Evolutionary conservation across 768 basidiomycete genomes (phyloP).

Genomic region (Strobilomyces echinocephalus): DNA sequence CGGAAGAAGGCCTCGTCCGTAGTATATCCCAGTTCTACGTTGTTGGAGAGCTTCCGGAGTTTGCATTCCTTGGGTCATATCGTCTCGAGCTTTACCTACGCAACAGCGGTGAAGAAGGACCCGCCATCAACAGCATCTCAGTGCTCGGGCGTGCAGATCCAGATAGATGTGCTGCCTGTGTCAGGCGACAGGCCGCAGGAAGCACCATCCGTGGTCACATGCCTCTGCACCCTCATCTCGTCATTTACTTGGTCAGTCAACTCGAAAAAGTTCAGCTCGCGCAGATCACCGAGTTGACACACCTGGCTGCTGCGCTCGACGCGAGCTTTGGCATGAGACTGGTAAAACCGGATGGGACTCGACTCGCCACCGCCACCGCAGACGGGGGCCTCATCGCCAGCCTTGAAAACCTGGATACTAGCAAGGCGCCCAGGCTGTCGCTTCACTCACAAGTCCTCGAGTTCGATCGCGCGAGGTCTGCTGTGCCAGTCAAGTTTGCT

Average conservation of each 20-base stretch:
- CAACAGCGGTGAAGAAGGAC: not conserved
- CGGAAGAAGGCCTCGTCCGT: not conserved
- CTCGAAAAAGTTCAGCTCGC: not conserved
- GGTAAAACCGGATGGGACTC: slow-evolving; percentile 12
- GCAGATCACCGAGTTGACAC: slow-evolving; percentile 1
- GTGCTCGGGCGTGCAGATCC: slow-evolving; percentile 9
- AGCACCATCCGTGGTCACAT: slow-evolving; percentile 13
- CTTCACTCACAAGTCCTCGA: too few species aligned
- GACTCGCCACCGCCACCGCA: slow-evolving; percentile 1
- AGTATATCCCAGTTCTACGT: slow-evolving; percentile 8
- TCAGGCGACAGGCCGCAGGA: slow-evolving; percentile 6
- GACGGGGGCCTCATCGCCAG: not conserved
- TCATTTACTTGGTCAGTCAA: slow-evolving; percentile 8
- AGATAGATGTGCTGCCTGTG: slow-evolving; percentile 9
- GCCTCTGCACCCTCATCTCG: slow-evolving; percentile 9
- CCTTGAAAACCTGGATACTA: not conserved
- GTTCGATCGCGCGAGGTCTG: too few species aligned
- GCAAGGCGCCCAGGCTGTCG: not conserved
- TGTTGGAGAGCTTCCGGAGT: slow-evolving; percentile 10
- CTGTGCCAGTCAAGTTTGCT: too few species aligned
- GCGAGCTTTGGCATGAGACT: slow-evolving; percentile 10
- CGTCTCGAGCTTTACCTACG: slow-evolving; percentile 15
- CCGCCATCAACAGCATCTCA: slow-evolving; percentile 11
- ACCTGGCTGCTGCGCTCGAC: not conserved
- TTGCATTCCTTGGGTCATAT: slow-evolving; percentile 16